A percentile compares a stretch with the other conserved stretches of the same genome.
phyloP scores from a whole-genome alignment of 2,329 filamentous ascomycete genomes.

The Cryphonectria nitschkei region DNA sequence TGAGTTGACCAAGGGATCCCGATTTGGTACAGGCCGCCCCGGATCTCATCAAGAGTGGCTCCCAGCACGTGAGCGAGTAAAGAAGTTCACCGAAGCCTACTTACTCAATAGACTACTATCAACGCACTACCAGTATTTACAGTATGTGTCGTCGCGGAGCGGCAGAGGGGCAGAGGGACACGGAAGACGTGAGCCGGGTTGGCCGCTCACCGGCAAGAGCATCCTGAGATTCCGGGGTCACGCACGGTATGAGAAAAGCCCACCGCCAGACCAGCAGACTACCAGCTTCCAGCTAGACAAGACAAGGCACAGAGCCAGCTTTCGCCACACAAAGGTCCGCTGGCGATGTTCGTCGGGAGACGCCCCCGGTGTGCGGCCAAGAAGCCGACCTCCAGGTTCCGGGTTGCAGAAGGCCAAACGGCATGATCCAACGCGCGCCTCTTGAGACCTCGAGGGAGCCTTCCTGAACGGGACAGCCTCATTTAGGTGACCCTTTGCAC shows the following conservation, averaged over 20 bases:
- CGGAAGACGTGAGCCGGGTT: neutral
- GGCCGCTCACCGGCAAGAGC: neutral
- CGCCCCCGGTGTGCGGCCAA: neutral
- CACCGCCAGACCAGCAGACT: neutral
- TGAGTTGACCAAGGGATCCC: constrained; percentile 10
- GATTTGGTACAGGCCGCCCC: constrained; percentile 9
- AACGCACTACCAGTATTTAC: neutral
- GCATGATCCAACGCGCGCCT: neutral
- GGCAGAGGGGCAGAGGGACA: neutral
- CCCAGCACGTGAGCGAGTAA: constrained; percentile 3
- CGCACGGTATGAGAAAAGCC: neutral
- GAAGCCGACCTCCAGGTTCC: neutral
- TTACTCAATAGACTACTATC: neutral
- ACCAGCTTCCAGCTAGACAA: neutral
- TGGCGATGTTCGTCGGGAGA: neutral
- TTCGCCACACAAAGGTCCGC: neutral
- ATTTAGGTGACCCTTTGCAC: constrained; percentile 11
- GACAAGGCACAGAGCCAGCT: neutral
- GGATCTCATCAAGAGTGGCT: constrained; percentile 1
- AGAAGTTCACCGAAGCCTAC: neutral
- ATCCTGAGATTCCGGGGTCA: neutral
- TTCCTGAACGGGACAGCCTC: constrained; percentile 15
- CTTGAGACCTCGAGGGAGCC: neutral
- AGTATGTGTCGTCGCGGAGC: neutral
- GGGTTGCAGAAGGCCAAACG: neutral